These are phyloP conservation scores for Paramecium primaurelia DNA, from an alignment of 73 alveolate species.

Conservation along the genomic window DNA sequence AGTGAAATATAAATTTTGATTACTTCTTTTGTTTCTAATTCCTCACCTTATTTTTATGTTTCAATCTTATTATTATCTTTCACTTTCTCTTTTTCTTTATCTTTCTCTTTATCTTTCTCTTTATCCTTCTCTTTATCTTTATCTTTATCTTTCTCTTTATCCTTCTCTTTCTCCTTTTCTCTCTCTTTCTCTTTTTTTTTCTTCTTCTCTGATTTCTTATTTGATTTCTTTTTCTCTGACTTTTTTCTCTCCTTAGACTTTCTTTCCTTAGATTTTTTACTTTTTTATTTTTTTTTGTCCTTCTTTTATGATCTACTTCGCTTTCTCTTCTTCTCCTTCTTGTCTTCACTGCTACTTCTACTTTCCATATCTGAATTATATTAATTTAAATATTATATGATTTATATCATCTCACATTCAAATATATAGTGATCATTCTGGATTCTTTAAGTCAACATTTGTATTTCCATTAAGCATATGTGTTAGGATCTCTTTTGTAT, in stretches of 20 bases:
- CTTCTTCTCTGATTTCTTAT: neutral
- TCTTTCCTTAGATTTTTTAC: conserved; percentile 48
- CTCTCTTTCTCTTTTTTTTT: neutral
- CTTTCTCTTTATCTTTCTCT: neutral
- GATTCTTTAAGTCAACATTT: neutral
- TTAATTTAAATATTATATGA: neutral
- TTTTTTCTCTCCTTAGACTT: conserved; percentile 28
- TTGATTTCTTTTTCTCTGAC: conserved; percentile 15
- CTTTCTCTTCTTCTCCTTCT: conserved; percentile 30
- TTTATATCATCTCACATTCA: conserved; percentile 8
- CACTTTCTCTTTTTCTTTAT: neutral
- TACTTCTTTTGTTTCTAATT: neutral
- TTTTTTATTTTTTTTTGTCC: conserved; percentile 24
- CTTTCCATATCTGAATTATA: neutral
- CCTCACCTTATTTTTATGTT: neutral
- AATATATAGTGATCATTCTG: conserved; percentile 1
- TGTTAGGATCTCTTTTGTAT: conserved; percentile 90
- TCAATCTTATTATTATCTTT: neutral
- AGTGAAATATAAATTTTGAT: neutral
- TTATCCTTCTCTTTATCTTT: neutral
- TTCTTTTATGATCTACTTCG: neutral
- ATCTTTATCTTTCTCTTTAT: neutral
- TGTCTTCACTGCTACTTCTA: neutral
- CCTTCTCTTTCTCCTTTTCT: neutral
- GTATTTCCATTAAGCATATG: conserved; percentile 74